These are phyloP conservation scores for Mycena filopes DNA, from an alignment of 768 basidiomycete genomes.

Conservation along the genomic window DNA sequence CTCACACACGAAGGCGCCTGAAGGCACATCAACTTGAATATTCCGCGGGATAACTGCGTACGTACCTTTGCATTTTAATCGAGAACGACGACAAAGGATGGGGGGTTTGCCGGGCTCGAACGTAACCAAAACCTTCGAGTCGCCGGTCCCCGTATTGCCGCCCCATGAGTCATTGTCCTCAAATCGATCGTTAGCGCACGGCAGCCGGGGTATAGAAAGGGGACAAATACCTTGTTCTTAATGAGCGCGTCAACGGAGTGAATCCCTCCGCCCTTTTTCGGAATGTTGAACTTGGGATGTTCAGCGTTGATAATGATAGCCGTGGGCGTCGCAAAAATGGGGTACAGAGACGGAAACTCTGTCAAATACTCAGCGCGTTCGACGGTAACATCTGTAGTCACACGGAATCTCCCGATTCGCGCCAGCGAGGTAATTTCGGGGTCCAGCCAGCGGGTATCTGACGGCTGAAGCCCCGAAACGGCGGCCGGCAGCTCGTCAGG, in stretches of 20 bases:
- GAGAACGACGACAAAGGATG: slow-evolving; percentile 14
- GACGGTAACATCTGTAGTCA: background rate
- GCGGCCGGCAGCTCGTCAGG: too few relatives aligned
- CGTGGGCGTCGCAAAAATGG: background rate
- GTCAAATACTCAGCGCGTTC: background rate
- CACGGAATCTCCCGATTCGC: background rate
- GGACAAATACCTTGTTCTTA: slow-evolving; percentile 17
- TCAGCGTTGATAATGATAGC: background rate
- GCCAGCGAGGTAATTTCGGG: background rate
- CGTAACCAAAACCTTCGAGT: slow-evolving; percentile 2
- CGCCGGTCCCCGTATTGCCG: slow-evolving; percentile 7
- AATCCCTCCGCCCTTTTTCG: background rate
- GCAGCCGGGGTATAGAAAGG: too few relatives aligned
- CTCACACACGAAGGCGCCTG: too few relatives aligned
- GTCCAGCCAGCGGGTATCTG: too few relatives aligned
- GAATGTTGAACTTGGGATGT: background rate
- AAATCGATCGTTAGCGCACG: too few relatives aligned
- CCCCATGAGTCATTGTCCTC: slow-evolving; percentile 23
- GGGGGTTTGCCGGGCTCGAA: slow-evolving; percentile 6
- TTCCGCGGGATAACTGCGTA: background rate
- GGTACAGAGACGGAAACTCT: background rate
- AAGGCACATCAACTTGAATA: too few relatives aligned
- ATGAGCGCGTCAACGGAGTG: slow-evolving; percentile 18
- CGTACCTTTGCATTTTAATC: slow-evolving; percentile 15
- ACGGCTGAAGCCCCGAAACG: too few relatives aligned